A percentile compares a stretch with the other conserved stretches of the same genome.
Conservation (phyloP, 2,329 filamentous ascomycete genomes). For the Apiospora phragmitis region DNA sequence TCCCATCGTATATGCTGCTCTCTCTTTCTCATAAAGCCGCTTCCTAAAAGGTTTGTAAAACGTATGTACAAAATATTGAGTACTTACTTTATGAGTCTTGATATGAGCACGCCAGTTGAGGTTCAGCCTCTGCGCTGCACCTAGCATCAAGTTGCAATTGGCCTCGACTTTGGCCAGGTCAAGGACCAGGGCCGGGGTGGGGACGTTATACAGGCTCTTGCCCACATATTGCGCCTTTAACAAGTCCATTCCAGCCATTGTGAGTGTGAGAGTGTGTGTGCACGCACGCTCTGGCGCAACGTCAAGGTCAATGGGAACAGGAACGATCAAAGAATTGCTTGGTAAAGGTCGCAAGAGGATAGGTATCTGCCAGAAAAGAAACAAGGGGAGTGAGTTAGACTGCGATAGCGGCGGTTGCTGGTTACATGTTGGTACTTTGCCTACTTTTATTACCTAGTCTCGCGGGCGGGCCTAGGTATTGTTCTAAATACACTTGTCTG, state of each 20-base stretch:
- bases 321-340: background rate
- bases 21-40: background rate
- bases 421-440: background rate
- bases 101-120: constrained; percentile 75
- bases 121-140: constrained; percentile 56
- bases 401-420: background rate
- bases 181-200: constrained; percentile 67
- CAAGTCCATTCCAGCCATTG: constrained; percentile 36
- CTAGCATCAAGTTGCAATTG: constrained; percentile 73
- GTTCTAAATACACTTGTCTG: background rate
- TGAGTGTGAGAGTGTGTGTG: background rate
- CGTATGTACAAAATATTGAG: background rate
- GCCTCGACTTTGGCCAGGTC: constrained; percentile 65
- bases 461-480: background rate
- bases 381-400: background rate
- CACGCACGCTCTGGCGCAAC: background rate
- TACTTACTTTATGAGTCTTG: constrained; percentile 76
- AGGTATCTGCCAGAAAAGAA: background rate
- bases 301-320: background rate
- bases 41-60: constrained; percentile 2
- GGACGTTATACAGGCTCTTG: constrained; percentile 58
- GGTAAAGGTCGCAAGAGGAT: background rate
- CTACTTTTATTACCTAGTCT: constrained; percentile 1
- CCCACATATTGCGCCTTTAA: constrained; percentile 53
- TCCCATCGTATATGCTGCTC: background rate